Base-by-base conservation (phyloP, 75 land plant genomes). In the Sequoia sempervirens region DNA sequence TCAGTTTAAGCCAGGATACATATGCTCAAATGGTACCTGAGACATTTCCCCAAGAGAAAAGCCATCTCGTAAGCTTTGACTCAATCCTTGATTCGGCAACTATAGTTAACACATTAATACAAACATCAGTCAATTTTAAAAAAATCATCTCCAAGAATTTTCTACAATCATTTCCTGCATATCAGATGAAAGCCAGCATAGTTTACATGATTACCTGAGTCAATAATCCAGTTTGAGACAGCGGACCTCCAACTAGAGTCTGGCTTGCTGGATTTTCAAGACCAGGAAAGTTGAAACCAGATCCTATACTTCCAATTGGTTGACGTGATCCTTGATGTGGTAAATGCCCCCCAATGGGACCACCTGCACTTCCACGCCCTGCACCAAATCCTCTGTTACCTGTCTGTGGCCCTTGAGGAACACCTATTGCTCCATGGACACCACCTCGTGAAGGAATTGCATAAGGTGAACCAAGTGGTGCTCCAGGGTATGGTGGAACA, bases 41-140 rank as follows among this genome's bases (percentile, higher is more conserved):
- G 99, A 97, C 96, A 97, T 96, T 85, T 98, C 96, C 75, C 96
- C 93, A 80, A 97, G 87, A 7, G 98, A 94, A 85, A 93, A 97
- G 68, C 99, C 96, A 82, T 97, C 99, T 82, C 96, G 93, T 66
- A 94, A 87, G 75, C 90, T 85, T 85, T 97, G 99, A 73, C 93
- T 94, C 36, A 95, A 86, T 23, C 94, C 95, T 86, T 97, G 99
- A 52, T 85, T 89, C 46, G 94, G 95, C 89, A 90, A 90, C 99
- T 93, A 76, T 36, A 10, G 9, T 26, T 8, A 32, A 70, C 30
- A 40, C 26, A 15, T 38, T 18, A 50, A 17, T 5, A 36, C 9
- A 54, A 80, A 81, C 18, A 45, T 75, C 26, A 1, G 46, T 23
- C 30, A 43, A 70, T 10, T 0, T 2, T n/a, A 83, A 8, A 76